Evolutionary conservation across 75 land plant species (phyloP).

Genomic region (Selaginella tamariscina): DNA sequence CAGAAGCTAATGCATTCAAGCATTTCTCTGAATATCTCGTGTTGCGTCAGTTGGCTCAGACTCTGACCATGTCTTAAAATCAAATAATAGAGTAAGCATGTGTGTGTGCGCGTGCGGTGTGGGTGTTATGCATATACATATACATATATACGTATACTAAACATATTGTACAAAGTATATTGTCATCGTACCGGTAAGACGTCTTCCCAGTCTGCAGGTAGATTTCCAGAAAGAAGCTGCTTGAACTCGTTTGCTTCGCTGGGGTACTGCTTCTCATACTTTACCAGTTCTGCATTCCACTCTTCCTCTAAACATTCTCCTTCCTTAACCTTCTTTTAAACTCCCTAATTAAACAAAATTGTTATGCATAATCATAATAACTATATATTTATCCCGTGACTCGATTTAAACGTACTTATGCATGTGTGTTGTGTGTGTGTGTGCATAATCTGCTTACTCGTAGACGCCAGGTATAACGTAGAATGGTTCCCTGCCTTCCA

Average conservation of each 20-base stretch:
- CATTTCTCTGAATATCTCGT: slow-evolving; percentile 58
- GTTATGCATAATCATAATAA: background rate
- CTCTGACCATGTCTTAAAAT: slow-evolving; percentile 22
- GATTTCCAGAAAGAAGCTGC: slow-evolving; percentile 34
- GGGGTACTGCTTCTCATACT: slow-evolving; percentile 49
- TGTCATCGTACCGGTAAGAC: slow-evolving; percentile 43
- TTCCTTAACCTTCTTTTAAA: slow-evolving; percentile 22
- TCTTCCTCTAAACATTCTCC: slow-evolving; percentile 33
- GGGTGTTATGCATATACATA: too few relatives aligned
- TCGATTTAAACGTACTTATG: background rate
- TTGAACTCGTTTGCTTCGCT: slow-evolving; percentile 50
- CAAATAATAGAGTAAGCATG: background rate
- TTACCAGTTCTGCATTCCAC: slow-evolving; percentile 23
- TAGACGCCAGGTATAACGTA: slow-evolving; percentile 50
- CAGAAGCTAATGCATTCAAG: slow-evolving; percentile 51
- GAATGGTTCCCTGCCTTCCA: slow-evolving; percentile 50
- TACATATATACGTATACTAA: background rate
- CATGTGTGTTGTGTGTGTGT: too few relatives aligned
- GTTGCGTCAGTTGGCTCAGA: slow-evolving; percentile 69
- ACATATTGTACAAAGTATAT: background rate
- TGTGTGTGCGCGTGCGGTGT: too few relatives aligned
- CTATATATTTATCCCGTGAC: background rate
- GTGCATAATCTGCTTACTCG: slow-evolving; percentile 25
- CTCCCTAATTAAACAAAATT: slow-evolving; percentile 29
- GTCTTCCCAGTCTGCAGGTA: slow-evolving; percentile 65